Evolutionary conservation across 1,284 basidiomycete genomes (phyloP).

Genomic region (Golubevia pallescens): DNA sequence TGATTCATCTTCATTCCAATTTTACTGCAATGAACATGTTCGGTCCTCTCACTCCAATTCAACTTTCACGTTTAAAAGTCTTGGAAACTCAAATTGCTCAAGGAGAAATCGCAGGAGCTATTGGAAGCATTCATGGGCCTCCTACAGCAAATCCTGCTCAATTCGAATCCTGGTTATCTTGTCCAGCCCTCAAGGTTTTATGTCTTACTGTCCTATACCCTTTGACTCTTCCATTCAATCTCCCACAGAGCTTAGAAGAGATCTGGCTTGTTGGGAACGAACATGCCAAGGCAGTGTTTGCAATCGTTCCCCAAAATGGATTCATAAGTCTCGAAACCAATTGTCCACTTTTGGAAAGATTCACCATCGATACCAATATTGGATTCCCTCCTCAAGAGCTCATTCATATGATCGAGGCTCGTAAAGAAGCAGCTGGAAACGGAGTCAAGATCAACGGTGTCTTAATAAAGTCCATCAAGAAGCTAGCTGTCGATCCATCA

Average conservation of each 20-base stretch:
- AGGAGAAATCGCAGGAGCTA: neutral
- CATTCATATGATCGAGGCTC: neutral
- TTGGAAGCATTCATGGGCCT: neutral
- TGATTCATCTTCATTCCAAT: neutral
- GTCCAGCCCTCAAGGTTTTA: neutral
- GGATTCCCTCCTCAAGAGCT: neutral
- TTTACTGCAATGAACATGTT: neutral
- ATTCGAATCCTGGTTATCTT: neutral
- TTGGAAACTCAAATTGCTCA: neutral
- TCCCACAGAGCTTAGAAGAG: too few species aligned
- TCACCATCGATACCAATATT: neutral
- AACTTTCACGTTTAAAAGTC: neutral
- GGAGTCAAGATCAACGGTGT: neutral
- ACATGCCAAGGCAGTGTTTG: neutral
- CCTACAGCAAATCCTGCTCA: neutral
- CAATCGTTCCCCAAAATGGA: neutral
- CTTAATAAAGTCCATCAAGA: neutral
- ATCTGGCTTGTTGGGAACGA: too few species aligned
- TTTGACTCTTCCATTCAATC: too few species aligned
- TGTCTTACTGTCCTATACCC: neutral
- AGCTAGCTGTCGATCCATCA: neutral
- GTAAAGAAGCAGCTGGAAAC: neutral
- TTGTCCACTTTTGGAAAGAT: neutral
- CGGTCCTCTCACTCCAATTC: neutral
- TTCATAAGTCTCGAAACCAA: neutral